phyloP scores from a whole-genome alignment of 2,329 filamentous ascomycete genomes.

The Aspergillus neoniger region DNA sequence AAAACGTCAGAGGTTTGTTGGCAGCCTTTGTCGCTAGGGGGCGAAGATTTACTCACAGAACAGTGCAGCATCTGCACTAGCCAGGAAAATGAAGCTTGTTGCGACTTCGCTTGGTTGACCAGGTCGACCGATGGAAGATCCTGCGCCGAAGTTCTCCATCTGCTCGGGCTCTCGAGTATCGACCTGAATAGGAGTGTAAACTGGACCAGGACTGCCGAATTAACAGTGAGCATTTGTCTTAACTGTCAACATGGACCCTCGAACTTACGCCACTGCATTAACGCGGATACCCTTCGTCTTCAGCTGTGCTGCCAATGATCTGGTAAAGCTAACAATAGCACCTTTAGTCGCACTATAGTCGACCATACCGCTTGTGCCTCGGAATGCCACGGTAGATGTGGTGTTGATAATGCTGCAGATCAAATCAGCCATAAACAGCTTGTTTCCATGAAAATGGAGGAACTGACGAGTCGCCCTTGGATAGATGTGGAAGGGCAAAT shows the following conservation, averaged over 20 bases:
- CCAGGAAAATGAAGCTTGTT: constrained; percentile 43
- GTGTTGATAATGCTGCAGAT: constrained; percentile 57
- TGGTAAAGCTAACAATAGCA: constrained; percentile 59
- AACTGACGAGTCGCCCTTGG: constrained; percentile 50
- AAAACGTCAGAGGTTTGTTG: neutral
- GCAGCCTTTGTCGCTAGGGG: neutral
- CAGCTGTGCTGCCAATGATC: constrained; percentile 55
- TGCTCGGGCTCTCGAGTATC: constrained; percentile 37
- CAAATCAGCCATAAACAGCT: neutral
- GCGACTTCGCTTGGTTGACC: constrained; percentile 44
- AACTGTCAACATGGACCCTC: neutral
- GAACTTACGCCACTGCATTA: constrained; percentile 45
- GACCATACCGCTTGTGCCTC: constrained; percentile 53
- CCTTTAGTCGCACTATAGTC: constrained; percentile 63
- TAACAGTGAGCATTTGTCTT: neutral
- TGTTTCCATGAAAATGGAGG: neutral
- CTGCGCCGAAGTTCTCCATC: constrained; percentile 38
- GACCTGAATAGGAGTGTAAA: constrained; percentile 40
- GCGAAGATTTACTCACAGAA: constrained; percentile 32
- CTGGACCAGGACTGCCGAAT: constrained; percentile 31
- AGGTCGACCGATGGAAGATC: constrained; percentile 34
- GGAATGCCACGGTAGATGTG: constrained; percentile 57
- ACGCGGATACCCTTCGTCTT: constrained; percentile 60
- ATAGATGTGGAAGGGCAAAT: constrained; percentile 58
- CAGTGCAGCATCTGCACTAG: constrained; percentile 36